These are phyloP conservation scores for Diospyros kaki DNA, from an alignment of 148 eudicot species.

Conservation along the genomic window DNA sequence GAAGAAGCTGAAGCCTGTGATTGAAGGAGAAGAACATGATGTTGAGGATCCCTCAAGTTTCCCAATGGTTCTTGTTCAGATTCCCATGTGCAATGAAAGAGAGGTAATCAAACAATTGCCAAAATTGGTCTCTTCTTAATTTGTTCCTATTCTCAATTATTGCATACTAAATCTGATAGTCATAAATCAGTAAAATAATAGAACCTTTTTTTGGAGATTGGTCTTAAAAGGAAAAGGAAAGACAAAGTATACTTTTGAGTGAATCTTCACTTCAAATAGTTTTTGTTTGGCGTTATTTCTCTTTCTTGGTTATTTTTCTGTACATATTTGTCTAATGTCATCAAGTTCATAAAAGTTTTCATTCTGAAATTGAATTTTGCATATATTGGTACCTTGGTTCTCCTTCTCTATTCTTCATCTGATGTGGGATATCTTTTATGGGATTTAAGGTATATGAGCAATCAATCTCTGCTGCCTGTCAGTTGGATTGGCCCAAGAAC, in stretches of 20 bases:
- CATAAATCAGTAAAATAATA: neutral
- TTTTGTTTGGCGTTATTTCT: neutral
- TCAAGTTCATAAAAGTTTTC: neutral
- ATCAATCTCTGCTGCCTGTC: conserved; percentile 57
- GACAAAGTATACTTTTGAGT: neutral
- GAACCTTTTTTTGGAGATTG: neutral
- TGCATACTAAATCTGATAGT: neutral
- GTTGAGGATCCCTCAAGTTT: conserved; percentile 39
- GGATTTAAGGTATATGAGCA: conserved; percentile 46
- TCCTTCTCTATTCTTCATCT: conserved; percentile 2
- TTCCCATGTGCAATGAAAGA: conserved; percentile 80
- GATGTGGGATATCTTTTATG: conserved; percentile 10
- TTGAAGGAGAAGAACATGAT: conserved; percentile 27
- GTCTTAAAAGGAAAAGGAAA: neutral
- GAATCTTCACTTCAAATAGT: neutral
- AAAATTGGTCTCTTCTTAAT: neutral
- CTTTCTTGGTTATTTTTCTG: neutral
- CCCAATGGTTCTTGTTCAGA: conserved; percentile 78
- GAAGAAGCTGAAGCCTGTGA: conserved; percentile 49
- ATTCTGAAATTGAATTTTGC: neutral
- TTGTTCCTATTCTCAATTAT: neutral
- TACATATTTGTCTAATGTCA: neutral
- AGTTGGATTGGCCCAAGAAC: conserved; percentile 63
- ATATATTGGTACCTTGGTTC: neutral
- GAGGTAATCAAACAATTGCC: conserved; percentile 34